Evolutionary conservation across 768 basidiomycete species (phyloP).

Genomic region (Pholiota microspora): DNA sequence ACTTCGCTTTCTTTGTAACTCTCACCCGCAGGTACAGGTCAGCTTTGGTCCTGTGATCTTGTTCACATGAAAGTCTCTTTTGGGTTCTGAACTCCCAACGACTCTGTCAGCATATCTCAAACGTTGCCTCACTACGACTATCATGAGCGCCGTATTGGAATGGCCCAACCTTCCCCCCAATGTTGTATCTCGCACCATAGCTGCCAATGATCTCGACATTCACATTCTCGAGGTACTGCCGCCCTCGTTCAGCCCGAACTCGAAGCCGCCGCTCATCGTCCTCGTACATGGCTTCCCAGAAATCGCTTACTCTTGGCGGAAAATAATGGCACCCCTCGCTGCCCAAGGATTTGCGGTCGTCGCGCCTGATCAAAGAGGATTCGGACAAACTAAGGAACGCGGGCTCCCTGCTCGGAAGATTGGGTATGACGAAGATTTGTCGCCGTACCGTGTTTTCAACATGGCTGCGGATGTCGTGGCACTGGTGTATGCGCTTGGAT

Average conservation of each 20-base stretch:
- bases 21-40: not conserved
- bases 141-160: not conserved
- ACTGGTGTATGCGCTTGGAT: slow-evolving; percentile 50
- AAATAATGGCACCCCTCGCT: slow-evolving; percentile 49
- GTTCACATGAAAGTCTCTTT: not conserved
- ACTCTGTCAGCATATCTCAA: not conserved
- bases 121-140: not conserved
- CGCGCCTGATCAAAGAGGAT: slow-evolving; percentile 61
- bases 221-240: slow-evolving; percentile 51
- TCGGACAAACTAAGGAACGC: slow-evolving; percentile 37
- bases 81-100: not conserved
- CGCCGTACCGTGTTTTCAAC: slow-evolving; percentile 50
- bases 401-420: slow-evolving; percentile 10
- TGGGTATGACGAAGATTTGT: slow-evolving; percentile 48
- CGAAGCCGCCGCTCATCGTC: slow-evolving; percentile 44
- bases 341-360: slow-evolving; percentile 56
- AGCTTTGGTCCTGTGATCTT: not conserved
- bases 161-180: slow-evolving; percentile 21
- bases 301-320: slow-evolving; percentile 64
- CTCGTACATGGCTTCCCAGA: slow-evolving; percentile 70
- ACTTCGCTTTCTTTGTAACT: no score
- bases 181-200: slow-evolving; percentile 37
- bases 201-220: slow-evolving; percentile 46
- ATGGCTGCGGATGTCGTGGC: slow-evolving; percentile 49
- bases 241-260: slow-evolving; percentile 9